Evolutionary conservation across 208 protist genomes (phyloP).

Genomic region (Acanthamoeba culbertsoni): DNA sequence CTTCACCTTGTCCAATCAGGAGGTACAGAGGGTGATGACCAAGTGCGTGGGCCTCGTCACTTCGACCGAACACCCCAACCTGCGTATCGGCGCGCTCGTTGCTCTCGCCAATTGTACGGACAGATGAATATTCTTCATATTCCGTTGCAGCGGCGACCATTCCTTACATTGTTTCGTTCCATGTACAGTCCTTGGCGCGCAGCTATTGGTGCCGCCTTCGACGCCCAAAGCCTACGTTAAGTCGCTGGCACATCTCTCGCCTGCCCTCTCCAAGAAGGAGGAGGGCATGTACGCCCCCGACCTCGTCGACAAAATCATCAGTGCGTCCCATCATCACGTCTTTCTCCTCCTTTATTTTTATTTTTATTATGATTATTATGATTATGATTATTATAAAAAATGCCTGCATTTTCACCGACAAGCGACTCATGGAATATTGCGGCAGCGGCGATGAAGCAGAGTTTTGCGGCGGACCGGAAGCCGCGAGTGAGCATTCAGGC

Average conservation of each 20-base stretch:
- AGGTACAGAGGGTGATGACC: background rate
- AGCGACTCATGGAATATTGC: no score
- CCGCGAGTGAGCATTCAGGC: constrained; percentile 37
- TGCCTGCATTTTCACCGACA: no score
- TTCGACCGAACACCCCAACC: constrained; percentile 23
- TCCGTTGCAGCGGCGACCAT: no score
- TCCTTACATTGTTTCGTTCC: no score
- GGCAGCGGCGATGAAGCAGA: background rate
- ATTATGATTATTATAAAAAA: background rate
- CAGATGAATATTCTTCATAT: no score
- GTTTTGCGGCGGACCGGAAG: constrained; percentile 16
- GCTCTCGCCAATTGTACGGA: constrained; percentile 39
- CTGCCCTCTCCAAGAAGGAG: constrained; percentile 48
- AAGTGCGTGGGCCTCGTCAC: background rate
- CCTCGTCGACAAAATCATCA: constrained; percentile 22
- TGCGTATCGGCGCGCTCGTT: background rate
- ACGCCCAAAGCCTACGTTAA: background rate
- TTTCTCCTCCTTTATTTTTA: background rate
- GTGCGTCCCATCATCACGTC: background rate
- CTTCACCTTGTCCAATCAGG: background rate
- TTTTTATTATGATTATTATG: background rate
- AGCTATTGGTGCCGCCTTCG: constrained; percentile 14
- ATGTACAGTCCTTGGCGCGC: constrained; percentile 5
- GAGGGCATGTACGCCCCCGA: constrained; percentile 30
- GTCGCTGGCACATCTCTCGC: background rate